Conservation (phyloP, 2,329 filamentous ascomycete genomes). For the Fusarium nanum region DNA sequence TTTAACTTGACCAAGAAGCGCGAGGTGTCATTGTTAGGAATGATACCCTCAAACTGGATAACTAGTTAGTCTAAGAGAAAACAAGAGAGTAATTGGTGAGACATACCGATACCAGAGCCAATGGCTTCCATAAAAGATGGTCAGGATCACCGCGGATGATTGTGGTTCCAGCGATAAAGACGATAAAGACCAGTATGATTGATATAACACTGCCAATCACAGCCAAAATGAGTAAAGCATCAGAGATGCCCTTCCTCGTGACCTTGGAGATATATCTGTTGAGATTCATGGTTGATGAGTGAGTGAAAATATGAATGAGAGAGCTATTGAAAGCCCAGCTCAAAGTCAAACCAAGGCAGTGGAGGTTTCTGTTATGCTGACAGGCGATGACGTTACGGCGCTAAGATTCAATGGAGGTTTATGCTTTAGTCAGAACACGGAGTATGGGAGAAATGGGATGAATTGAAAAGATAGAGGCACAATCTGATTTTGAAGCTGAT, state of each 20-base stretch:
- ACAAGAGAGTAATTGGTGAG: neutral
- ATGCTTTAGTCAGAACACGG: neutral
- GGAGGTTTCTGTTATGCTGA: constrained; percentile 3
- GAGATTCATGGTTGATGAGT: constrained; percentile 27
- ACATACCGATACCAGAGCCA: constrained; percentile 45
- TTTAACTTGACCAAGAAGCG: constrained; percentile 44
- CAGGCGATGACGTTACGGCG: constrained; percentile 21
- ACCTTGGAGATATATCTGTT: constrained; percentile 26
- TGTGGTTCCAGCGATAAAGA: constrained; percentile 43
- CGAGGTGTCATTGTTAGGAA: constrained; percentile 44
- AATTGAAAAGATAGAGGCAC: neutral
- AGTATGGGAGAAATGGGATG: neutral
- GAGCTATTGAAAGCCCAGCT: constrained; percentile 19
- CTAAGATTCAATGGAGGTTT: neutral
- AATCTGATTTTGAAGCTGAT: constrained; percentile 3
- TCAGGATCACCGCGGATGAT: constrained; percentile 28
- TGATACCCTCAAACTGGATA: constrained; percentile 42
- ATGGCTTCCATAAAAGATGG: constrained; percentile 38
- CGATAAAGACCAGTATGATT: constrained; percentile 30
- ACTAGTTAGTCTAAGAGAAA: constrained; percentile 6
- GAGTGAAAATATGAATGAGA: neutral
- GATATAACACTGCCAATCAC: constrained; percentile 41
- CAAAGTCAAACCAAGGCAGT: neutral
- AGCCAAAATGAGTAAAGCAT: constrained; percentile 35
- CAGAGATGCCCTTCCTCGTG: constrained; percentile 30